phyloP scores from a whole-genome alignment of 352 stramenopile genomes.

The Aphanomyces euteiches region DNA sequence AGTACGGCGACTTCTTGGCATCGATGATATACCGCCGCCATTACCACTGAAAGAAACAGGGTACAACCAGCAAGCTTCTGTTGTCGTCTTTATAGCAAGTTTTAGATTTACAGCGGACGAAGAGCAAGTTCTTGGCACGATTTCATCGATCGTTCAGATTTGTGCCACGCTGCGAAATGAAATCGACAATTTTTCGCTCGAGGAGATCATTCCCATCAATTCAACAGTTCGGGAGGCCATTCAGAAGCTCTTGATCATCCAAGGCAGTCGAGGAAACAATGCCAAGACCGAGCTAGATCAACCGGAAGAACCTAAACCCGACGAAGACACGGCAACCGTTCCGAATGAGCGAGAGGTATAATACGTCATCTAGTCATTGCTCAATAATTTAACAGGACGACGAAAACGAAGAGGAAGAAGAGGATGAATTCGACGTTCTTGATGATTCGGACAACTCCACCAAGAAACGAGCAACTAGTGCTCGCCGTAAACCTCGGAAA shows the following conservation, averaged over 20 bases:
- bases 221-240: not conserved
- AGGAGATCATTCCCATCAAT: conserved; percentile 15
- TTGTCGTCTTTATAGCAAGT: too few relatives aligned
- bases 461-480: not conserved
- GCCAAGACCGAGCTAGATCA: too few relatives aligned
- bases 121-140: not conserved
- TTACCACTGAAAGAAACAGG: not conserved
- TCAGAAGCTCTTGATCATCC: not conserved
- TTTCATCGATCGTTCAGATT: not conserved
- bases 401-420: conserved; percentile 22
- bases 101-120: conserved; percentile 11
- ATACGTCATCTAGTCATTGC: too few relatives aligned
- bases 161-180: not conserved
- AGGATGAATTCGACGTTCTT: conserved; percentile 14
- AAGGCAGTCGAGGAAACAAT: too few relatives aligned
- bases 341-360: too few relatives aligned
- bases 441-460: not conserved
- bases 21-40: not conserved
- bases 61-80: not conserved
- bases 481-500: not conserved
- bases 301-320: too few relatives aligned
- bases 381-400: not conserved
- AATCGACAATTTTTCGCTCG: not conserved
- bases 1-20: not conserved
- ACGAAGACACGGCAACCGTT: too few relatives aligned